These are phyloP conservation scores for Dactylonectria macrodidyma DNA, from an alignment of 2,329 filamentous ascomycete genomes.

Conservation along the genomic window DNA sequence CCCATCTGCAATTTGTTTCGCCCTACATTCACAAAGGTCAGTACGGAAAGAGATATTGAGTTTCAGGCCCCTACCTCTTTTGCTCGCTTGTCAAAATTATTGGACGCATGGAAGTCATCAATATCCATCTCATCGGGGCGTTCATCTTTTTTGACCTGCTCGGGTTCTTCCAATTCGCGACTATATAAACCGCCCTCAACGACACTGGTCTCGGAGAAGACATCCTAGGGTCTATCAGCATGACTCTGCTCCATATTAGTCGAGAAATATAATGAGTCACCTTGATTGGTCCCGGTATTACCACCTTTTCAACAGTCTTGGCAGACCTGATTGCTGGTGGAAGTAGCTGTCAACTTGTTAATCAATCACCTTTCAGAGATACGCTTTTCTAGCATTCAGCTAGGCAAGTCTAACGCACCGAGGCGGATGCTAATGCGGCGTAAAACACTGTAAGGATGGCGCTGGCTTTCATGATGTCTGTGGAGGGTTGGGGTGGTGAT, in stretches of 20 bases:
- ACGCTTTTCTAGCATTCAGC: neutral
- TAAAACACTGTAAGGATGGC: neutral
- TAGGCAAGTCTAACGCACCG: neutral
- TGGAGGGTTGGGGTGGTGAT: neutral
- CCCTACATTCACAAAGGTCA: neutral
- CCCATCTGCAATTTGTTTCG: neutral
- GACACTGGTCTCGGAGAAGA: neutral
- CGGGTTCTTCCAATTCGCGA: neutral
- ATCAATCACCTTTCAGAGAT: neutral
- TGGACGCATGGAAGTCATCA: neutral
- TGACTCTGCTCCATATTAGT: too few relatives aligned
- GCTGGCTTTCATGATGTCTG: slow-evolving; percentile 14
- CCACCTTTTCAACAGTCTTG: neutral
- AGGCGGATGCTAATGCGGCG: slow-evolving; percentile 4
- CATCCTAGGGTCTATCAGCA: neutral
- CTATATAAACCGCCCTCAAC: neutral
- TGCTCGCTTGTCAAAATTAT: neutral
- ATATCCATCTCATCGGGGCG: neutral
- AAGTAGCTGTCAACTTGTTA: slow-evolving; percentile 4
- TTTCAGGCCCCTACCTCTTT: neutral
- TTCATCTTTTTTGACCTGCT: neutral
- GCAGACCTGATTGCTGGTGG: neutral
- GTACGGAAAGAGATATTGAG: neutral
- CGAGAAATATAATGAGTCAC: neutral
- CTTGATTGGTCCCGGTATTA: neutral